phyloP scores from a whole-genome alignment of 495 filamentous ascomycete genomes.

The Lentithecium fluviatile region DNA sequence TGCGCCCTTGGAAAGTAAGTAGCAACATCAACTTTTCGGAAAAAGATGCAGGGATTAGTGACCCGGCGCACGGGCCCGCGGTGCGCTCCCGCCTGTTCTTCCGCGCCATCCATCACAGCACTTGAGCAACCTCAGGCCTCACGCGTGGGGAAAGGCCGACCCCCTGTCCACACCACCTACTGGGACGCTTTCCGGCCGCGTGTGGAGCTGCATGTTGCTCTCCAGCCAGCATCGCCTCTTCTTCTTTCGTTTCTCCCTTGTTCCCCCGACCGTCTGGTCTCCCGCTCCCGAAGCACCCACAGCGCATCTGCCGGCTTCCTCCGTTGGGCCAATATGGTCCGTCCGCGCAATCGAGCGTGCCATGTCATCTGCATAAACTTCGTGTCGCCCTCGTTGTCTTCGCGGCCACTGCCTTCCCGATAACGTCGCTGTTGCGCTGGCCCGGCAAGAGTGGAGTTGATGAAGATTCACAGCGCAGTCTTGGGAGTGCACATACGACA shows the following conservation, averaged over 20 bases:
- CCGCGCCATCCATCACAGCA: too few species aligned
- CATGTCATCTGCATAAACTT: constrained; percentile 17
- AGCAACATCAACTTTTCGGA: background rate
- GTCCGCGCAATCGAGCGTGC: constrained; percentile 18
- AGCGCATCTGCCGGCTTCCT: constrained; percentile 10
- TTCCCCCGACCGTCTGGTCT: background rate
- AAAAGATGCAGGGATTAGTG: background rate
- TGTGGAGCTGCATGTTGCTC: background rate
- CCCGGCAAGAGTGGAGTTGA: constrained; percentile 31
- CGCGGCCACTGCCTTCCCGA: background rate
- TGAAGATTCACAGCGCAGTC: constrained; percentile 35
- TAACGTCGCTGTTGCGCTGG: constrained; percentile 12
- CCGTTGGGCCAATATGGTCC: constrained; percentile 23
- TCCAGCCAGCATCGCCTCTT: background rate
- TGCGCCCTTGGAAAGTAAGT: too few species aligned
- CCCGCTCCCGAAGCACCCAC: background rate
- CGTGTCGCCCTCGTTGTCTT: background rate
- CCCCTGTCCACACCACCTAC: too few species aligned
- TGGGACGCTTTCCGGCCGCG: background rate
- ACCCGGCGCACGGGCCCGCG: background rate
- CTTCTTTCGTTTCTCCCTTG: too few species aligned
- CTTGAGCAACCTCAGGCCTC: too few species aligned
- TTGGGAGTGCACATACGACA: constrained; percentile 30
- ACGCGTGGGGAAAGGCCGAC: too few species aligned
- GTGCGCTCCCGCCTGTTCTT: background rate